Percentiles rank a stretch among this genome's conserved stretches.
These are phyloP conservation scores for Erythrobasidium yunnanense DNA, from an alignment of 768 basidiomycete species.

Conservation along the genomic window DNA sequence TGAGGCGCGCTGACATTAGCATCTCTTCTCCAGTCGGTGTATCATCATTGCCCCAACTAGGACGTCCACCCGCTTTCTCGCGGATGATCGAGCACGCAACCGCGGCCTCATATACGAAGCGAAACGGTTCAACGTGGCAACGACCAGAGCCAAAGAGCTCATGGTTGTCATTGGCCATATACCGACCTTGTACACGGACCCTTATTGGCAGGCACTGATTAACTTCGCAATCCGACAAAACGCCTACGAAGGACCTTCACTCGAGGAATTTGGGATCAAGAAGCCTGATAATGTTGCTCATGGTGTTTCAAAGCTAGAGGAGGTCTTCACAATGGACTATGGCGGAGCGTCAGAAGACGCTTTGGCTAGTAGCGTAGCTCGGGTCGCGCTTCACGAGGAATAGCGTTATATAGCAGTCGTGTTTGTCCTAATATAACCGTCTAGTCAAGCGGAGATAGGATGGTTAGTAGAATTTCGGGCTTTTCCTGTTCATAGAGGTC, in stretches of 20 bases:
- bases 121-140: constrained; percentile 44
- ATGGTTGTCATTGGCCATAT: constrained; percentile 42
- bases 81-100: constrained; percentile 37
- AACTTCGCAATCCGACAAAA: constrained; percentile 38
- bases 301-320: background rate
- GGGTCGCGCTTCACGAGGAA: background rate
- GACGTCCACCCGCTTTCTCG: constrained; percentile 38
- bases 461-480: too few species aligned
- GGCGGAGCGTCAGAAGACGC: background rate
- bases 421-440: too few species aligned
- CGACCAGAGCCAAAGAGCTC: constrained; percentile 43
- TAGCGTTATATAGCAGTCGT: too few species aligned
- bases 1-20: constrained; percentile 11
- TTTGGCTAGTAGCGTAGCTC: constrained; percentile 3
- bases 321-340: background rate
- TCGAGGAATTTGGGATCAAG: background rate
- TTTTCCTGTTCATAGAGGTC: too few species aligned
- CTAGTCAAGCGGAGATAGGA: too few species aligned
- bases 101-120: constrained; percentile 42
- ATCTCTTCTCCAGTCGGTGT: constrained; percentile 22
- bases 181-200: constrained; percentile 36
- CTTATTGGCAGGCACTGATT: constrained; percentile 41
- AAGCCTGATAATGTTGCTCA: background rate
- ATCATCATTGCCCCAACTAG: constrained; percentile 37
- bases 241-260: constrained; percentile 27